phyloP scores from a whole-genome alignment of 2,329 filamentous ascomycete species.

The Paecilomyces niveus region DNA sequence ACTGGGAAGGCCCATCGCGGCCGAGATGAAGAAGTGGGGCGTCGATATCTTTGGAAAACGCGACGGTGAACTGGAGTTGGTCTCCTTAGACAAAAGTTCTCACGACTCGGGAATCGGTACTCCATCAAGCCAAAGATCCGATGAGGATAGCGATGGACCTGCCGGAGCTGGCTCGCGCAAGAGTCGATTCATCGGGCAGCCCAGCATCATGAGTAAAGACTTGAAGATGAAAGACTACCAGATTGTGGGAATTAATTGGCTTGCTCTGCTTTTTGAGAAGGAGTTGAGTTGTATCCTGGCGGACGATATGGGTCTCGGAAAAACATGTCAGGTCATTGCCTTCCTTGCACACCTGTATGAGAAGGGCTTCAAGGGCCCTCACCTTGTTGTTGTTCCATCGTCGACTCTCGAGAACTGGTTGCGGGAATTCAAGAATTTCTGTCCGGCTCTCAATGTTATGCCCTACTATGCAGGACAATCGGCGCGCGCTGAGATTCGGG shows the following conservation, averaged over 20 bases:
- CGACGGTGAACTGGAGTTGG: conserved; percentile 55
- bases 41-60: conserved; percentile 58
- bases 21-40: conserved; percentile 62
- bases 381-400: conserved; percentile 83
- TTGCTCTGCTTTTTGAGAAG: conserved; percentile 73
- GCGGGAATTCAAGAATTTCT: conserved; percentile 81
- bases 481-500: conserved; percentile 61
- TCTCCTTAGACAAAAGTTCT: conserved; percentile 43
- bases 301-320: conserved; percentile 93
- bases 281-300: conserved; percentile 83
- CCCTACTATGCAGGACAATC: conserved; percentile 66
- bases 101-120: conserved; percentile 65
- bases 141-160: conserved; percentile 41
- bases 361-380: conserved; percentile 59
- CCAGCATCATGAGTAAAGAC: conserved; percentile 66
- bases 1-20: conserved; percentile 60
- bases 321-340: conserved; percentile 93
- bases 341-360: conserved; percentile 80
- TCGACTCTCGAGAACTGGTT: conserved; percentile 97
- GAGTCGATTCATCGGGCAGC: conserved; percentile 55
- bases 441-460: conserved; percentile 64
- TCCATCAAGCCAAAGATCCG: conserved; percentile 41
- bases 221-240: conserved; percentile 88
- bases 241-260: conserved; percentile 90
- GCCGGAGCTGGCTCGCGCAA: conserved; percentile 26